phyloP scores from a whole-genome alignment of 164 flowering plant genomes.

The Amborella trichopoda region DNA sequence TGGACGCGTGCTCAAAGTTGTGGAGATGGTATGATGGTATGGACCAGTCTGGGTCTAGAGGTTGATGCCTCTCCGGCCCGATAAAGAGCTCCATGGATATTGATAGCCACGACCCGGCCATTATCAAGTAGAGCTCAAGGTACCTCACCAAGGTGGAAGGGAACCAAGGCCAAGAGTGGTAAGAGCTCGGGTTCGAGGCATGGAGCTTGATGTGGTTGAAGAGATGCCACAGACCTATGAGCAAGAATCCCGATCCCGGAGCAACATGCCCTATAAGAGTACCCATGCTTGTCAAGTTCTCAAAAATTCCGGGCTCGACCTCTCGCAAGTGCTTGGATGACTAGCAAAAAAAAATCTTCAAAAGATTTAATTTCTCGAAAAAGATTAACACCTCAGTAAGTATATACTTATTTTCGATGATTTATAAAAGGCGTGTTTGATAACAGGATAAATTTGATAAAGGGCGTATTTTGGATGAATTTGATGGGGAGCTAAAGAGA shows the following conservation, averaged over 20 bases:
- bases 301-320: too few relatives aligned
- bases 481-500: too few relatives aligned
- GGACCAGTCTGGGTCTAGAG: slow-evolving; percentile 21
- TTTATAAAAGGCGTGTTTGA: too few relatives aligned
- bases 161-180: slow-evolving; percentile 21
- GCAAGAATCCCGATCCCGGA: slow-evolving; percentile 21
- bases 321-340: too few relatives aligned
- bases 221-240: slow-evolving; percentile 33
- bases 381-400: too few relatives aligned
- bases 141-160: slow-evolving; percentile 9
- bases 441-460: too few relatives aligned
- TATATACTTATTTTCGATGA: too few relatives aligned
- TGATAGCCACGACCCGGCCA: slow-evolving; percentile 10
- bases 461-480: too few relatives aligned
- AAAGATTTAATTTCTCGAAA: too few relatives aligned
- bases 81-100: slow-evolving; percentile 26
- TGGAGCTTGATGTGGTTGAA: slow-evolving; percentile 25
- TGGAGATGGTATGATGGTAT: slow-evolving; percentile 30
- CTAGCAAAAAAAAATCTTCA: too few relatives aligned
- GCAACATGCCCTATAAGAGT: slow-evolving; percentile 21
- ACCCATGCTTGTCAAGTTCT: slow-evolving; percentile 12
- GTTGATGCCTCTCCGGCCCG: slow-evolving; percentile 22
- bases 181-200: slow-evolving; percentile 12
- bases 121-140: slow-evolving; percentile 27
- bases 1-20: slow-evolving; percentile 29